Evolutionary conservation across 257 asterid species (phyloP), one percentile per base, ranked within the genome.

Genomic region (Nicotiana undulata): DNA sequence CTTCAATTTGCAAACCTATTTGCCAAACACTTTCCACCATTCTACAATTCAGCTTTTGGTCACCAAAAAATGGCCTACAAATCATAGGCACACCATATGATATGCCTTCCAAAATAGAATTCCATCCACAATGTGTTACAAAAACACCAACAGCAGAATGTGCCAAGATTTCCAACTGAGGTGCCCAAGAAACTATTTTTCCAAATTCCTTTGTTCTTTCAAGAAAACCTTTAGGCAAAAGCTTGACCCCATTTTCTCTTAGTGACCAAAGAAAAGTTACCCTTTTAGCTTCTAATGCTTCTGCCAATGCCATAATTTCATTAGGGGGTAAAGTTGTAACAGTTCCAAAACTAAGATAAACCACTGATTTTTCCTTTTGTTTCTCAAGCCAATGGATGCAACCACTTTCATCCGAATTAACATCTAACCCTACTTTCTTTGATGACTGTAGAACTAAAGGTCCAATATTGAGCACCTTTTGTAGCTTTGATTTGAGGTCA

Each of bases 81-180:
- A 93, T 84, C 88, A 93, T 5, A 64, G 96, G 93, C 40, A 93
- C 97, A 44, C 92, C 83, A 60, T 81, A 56, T 10, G 81, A 82
- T 3, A 91, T 83, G 3, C 94, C 89, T 80, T 93, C 97, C 20
- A 87, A 67, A 15, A 91, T 70, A 26, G 97, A 93, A 24, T 93
- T 91, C 97, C 97, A 93, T 0, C 97, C 97, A 49, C 97, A 85
- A 76, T 93, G 97, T n/a, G 91, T 91, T 26, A 91, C 80, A 58
- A 91, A 91, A 8, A 79, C 92, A 4, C 93, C 94, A 3, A 91
- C 86, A 2, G 77, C 80, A 2, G 55, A 29, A 34, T 89, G 90
- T 52, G 65, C 87, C 7, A 93, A 90, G 10, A 90, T 89, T 28
- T 74, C 83, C 61, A 66, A 17, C 63, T 91, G 97, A 0, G 97